Evolutionary conservation across 306 rosid genomes (phyloP), one percentile per base, ranked within the genome.

Genomic region (Casuarina cunninghamiana): DNA sequence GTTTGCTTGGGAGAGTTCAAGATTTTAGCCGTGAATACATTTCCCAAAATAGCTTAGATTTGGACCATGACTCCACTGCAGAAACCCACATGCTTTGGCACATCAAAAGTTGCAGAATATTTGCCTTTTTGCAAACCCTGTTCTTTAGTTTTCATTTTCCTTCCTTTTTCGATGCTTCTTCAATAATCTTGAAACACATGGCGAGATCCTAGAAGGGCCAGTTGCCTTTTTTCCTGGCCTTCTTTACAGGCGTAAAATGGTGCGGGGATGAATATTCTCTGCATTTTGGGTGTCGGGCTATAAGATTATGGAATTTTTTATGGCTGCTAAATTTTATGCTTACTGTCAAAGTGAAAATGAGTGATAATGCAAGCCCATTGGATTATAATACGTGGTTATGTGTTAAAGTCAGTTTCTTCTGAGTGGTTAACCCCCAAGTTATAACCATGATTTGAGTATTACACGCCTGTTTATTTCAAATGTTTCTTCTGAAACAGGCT

Each of bases 21-120:
- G 68, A 75, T 62, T 76, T 67, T 50, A 53, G 50, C 60, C 76
- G 77, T 41, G 61, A 85, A 85, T 49, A 75, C 58, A 80, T 77
- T 80, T 53, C 42, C 81, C 57, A 72, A 82, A 84, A 80, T 77
- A 71, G 81, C 73, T 78, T 80, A 80, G 81, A 82, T 74, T 89
- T 89, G 87, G 89, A 88, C 86, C 84, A 78, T 86, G 96, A 93
- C 85, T 87, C 90, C 88, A 78, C 71, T 67, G 82, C 87, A 88
- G 86, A 84, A 85, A 83, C 77, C 73, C 96, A 91, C 94, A 89
- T 93, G 97, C 85, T 73, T 74, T 82, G 79, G 89, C 82, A 77
- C 78, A 75, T 74, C 79, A 88, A 91, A 93, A 91, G 96, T 84
- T 81, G 85, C 82, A 86, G 93, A 90, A 89, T 90, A 89, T 87